Evolutionary conservation across 2,329 filamentous ascomycete genomes (phyloP), one percentile per base, ranked within the genome.

Genomic region (Nothophoma quercina): DNA sequence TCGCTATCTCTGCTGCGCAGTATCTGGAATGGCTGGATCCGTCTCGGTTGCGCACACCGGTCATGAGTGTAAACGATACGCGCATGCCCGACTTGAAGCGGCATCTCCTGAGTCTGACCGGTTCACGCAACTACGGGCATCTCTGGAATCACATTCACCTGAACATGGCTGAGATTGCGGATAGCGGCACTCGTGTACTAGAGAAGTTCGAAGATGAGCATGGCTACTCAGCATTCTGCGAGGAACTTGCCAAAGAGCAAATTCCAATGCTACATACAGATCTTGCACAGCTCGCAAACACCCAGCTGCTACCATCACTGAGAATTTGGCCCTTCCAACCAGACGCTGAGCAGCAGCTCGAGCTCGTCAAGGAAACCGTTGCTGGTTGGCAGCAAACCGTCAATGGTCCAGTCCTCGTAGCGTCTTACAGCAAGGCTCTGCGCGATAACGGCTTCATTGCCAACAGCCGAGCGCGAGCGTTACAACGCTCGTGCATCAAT

Each of bases 131-230:
- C 42, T 47, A 52, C 21, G 42, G 42, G 15, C 42, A 47, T 15
- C 35, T 52, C n/a, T 52, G 49, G 49, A 39, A 52, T 8, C 49
- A 52, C 19, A 30, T 52, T n/a, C 42, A 52, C 13, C 25, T 52
- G 7, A 21, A 32, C 21, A 52, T 52, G 49, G 42, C 42, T 15
- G 49, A 52, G 21, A 38, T 52, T 15, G 42, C 49, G 12, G 49
- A 52, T 21, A 52, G 49, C 13, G 42, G 42, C 5, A 42, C 36
- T 15, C 42, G 49, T 5, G 30, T 52, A 5, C 15, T 52, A 8
- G 49, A 52, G 7, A 52, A 52, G 10, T 36, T 52, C 8, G 32
- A 35, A 9, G 42, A 52, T 9, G 36, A 46, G 10, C 29, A 42
- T 10, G 42, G 36, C 25, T 52, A 52, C 21, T 46, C 42, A 12